These are phyloP conservation scores for Camelina hispida DNA, from an alignment of 345 rosid species.

Conservation along the genomic window DNA sequence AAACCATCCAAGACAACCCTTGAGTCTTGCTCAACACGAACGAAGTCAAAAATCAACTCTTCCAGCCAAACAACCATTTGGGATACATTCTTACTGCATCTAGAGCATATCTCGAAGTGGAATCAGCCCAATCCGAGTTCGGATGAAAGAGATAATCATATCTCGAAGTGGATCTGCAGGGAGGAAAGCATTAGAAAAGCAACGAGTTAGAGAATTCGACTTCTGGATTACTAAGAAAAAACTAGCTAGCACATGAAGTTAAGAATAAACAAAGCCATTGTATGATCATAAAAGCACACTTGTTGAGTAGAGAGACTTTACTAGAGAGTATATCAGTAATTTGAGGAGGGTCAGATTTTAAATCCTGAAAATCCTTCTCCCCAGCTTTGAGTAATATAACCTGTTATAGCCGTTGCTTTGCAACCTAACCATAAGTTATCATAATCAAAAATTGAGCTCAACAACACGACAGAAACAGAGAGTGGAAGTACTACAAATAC, in stretches of 20 bases:
- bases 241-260: background rate
- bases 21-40: no score
- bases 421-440: slow-evolving; percentile 55
- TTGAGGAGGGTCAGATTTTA: no score
- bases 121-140: no score
- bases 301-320: slow-evolving; percentile 47
- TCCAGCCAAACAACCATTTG: no score
- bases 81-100: no score
- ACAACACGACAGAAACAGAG: slow-evolving; percentile 15
- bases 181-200: slow-evolving; percentile 26
- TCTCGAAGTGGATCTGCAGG: no score
- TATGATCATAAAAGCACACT: background rate
- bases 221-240: background rate
- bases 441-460: slow-evolving; percentile 31
- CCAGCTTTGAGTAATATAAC: slow-evolving; percentile 71
- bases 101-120: no score
- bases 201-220: slow-evolving; percentile 6
- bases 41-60: no score
- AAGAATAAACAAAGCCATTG: slow-evolving; percentile 2
- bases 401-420: slow-evolving; percentile 75
- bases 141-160: no score
- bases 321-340: no score
- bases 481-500: background rate
- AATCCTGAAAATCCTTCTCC: slow-evolving; percentile 60
- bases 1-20: no score